Conservation (phyloP, 73 alveolate genomes). For the Tetrahymena thermophila region DNA sequence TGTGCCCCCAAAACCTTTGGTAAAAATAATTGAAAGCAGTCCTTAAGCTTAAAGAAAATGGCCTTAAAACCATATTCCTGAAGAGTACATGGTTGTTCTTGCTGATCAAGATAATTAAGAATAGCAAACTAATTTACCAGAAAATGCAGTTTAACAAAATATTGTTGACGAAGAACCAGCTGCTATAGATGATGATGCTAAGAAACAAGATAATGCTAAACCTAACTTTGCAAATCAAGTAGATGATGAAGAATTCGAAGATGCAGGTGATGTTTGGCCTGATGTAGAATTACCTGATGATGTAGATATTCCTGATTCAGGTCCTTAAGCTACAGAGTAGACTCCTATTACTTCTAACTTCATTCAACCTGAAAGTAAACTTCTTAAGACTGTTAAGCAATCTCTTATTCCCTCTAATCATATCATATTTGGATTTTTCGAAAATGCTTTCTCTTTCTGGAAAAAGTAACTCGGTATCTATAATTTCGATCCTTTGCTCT, state of each 20-base stretch:
- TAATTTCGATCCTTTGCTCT: not conserved
- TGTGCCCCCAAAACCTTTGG: not conserved
- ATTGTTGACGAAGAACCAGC: not conserved
- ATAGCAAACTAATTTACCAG: not conserved
- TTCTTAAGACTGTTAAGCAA: not conserved
- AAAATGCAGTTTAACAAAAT: not conserved
- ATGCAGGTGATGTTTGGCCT: not conserved
- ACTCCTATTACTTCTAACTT: not conserved
- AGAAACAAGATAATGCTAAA: not conserved
- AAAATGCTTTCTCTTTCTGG: conserved; percentile 1
- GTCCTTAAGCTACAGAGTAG: not conserved
- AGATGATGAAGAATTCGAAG: not conserved
- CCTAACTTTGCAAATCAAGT: not conserved
- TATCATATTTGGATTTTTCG: not conserved
- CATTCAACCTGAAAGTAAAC: not conserved
- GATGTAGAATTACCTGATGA: not conserved
- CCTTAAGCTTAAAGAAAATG: not conserved
- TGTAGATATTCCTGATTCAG: not conserved
- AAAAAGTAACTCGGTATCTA: not conserved
- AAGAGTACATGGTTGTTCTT: not conserved
- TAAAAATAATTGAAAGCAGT: not conserved
- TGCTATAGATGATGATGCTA: not conserved
- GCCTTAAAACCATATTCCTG: not conserved
- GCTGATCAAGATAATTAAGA: not conserved
- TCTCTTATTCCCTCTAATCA: not conserved